Evolutionary conservation across 306 rosid genomes (phyloP), one percentile per base, ranked within the genome.

Genomic region (Neltuma alba): DNA sequence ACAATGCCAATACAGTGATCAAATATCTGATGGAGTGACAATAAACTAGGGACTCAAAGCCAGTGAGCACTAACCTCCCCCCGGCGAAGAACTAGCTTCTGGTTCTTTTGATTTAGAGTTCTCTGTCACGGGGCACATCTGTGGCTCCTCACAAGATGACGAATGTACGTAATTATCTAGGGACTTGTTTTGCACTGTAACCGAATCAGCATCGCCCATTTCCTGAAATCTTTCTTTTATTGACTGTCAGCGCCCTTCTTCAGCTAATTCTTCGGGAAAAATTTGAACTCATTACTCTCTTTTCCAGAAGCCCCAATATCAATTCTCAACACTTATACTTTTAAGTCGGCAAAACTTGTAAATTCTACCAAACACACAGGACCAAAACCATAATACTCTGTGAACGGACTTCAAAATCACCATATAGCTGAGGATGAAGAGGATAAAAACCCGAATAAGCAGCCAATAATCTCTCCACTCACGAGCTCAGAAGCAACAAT

Each of bases 241-340:
- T 27, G 8, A 28, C 66, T 13, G 36, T 58, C 33, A 25, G 27
- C 60, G 58, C 58, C 83, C 76, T 42, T 45, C 80, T 37, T 86
- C 89, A 64, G 48, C 85, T 36, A 61, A 60, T 34, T 74, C 47
- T 37, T 78, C 42, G 48, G 75, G 23, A 6, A 83, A 70, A 63
- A 78, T 79, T 55, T 81, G 82, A 70, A 76, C 70, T 84, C 92
- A 82, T 89, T 68, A 76, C 88, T 54, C 86, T 81, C 88, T 84
- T 87, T 62, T 21, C 77, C 23, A 72, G 23, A 88, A 70, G 6
- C 75, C 72, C 36, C 18, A 18, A 33, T 76, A 48, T 9, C 66
- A 60, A 60, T 28, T 28, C n/a, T 12, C 66, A 6, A 28, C 37
- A 60, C 66, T 72, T 67, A 28, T 34, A 60, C 84, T 77, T 64